A percentile compares a stretch with the other conserved stretches of the same genome.
phyloP scores from a whole-genome alignment of 2,329 filamentous ascomycete genomes.

The Ophidiomyces ophidiicola region DNA sequence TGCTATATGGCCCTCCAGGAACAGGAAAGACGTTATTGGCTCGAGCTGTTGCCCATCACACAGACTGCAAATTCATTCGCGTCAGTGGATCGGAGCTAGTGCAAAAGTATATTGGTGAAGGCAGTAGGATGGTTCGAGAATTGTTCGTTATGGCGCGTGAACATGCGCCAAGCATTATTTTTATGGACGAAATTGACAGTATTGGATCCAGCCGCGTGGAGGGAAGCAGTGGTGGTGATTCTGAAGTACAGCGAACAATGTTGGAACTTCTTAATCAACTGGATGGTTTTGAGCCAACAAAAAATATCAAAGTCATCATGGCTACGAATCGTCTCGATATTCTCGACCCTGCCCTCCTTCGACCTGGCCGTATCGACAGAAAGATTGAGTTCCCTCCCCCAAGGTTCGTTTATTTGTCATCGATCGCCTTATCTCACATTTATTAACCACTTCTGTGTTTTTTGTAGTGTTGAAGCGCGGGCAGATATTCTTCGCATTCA shows the following conservation, averaged over 20 bases:
- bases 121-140: constrained; percentile 95
- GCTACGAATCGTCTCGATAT: constrained; percentile 97
- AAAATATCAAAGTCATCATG: constrained; percentile 99
- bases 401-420: constrained; percentile 39
- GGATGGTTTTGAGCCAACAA: constrained; percentile 96
- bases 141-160: constrained; percentile 98
- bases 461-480: constrained; percentile 63
- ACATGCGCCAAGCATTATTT: constrained; percentile 96
- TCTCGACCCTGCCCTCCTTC: constrained; percentile 82
- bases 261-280: constrained; percentile 95
- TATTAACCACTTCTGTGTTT: constrained; percentile 14
- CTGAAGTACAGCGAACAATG: constrained; percentile 97
- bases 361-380: constrained; percentile 93
- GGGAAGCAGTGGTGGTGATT: constrained; percentile 87
- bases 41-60: constrained; percentile 92
- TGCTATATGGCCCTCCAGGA: constrained; percentile 91
- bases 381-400: constrained; percentile 99
- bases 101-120: constrained; percentile 98
- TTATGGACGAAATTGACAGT: constrained; percentile 99
- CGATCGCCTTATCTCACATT: neutral
- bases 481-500: constrained; percentile 97
- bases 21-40: constrained; percentile 95
- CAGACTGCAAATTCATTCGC: constrained; percentile 97
- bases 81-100: constrained; percentile 93
- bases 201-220: constrained; percentile 96